Evolutionary conservation across 1,139 yeast species (phyloP).

Genomic region (Pichia sp.): DNA sequence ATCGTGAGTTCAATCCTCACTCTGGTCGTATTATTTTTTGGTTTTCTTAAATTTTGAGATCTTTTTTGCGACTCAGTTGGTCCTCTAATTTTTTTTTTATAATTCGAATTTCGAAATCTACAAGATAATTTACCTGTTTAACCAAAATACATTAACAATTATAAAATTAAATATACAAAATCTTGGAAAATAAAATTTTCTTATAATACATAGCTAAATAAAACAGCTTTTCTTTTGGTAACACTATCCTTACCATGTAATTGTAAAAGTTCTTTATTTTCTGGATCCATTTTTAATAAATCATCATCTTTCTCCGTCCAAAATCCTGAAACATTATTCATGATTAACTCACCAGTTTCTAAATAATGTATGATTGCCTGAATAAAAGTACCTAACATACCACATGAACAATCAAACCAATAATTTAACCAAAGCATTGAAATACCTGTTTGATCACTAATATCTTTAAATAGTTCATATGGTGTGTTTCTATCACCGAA

Average conservation of each 20-base stretch:
- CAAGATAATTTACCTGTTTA: background rate
- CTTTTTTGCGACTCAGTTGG: no score
- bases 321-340: conserved; percentile 39
- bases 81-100: background rate
- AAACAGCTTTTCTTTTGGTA: conserved; percentile 24
- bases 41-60: no score
- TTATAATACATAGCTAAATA: conserved; percentile 9
- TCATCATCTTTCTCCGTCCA: conserved; percentile 45
- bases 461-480: conserved; percentile 37
- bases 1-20: conserved; percentile 22
- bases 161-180: background rate
- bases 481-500: conserved; percentile 34
- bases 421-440: conserved; percentile 40
- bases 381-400: conserved; percentile 41
- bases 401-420: conserved; percentile 43
- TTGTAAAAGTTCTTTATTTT: conserved; percentile 19
- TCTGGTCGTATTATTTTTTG: conserved; percentile 15
- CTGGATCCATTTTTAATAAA: conserved; percentile 20
- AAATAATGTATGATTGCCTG: conserved; percentile 40
- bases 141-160: background rate
- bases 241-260: conserved; percentile 28
- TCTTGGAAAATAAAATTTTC: background rate
- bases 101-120: background rate
- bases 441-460: conserved; percentile 40
- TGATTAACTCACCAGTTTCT: conserved; percentile 38